Percentiles rank a stretch among this genome's conserved stretches.
These are phyloP conservation scores for Cercospora zeae-maydis DNA, from an alignment of 2,329 filamentous ascomycete genomes.

Conservation along the genomic window DNA sequence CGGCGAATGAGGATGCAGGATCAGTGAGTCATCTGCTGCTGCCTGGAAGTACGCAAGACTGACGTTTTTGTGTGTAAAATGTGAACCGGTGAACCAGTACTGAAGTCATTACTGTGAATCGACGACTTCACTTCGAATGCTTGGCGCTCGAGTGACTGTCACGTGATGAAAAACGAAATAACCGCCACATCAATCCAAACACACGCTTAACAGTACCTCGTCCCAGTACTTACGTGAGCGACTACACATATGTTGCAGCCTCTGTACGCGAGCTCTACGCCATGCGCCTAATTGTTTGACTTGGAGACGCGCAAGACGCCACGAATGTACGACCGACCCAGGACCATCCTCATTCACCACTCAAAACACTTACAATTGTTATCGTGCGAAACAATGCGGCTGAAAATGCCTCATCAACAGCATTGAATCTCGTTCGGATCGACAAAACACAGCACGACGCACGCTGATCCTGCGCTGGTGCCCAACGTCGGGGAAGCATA, in stretches of 20 bases:
- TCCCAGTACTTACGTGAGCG: not conserved
- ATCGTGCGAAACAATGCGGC: not conserved
- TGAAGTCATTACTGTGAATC: not conserved
- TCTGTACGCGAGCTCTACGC: not conserved
- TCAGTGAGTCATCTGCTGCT: not conserved
- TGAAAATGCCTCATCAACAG: not conserved
- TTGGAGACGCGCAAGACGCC: not conserved
- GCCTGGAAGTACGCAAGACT: not conserved
- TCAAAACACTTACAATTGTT: not conserved
- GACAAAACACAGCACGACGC: not conserved
- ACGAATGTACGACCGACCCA: constrained; percentile 2
- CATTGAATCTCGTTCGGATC: not conserved
- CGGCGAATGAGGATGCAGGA: not conserved
- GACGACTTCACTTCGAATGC: not conserved
- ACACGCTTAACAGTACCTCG: not conserved
- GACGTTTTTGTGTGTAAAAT: not conserved
- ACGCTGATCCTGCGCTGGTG: constrained; percentile 1
- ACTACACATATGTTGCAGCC: not conserved
- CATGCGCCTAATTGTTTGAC: not conserved
- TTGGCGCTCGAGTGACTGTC: not conserved
- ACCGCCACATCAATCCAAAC: not conserved
- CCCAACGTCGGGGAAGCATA: not conserved
- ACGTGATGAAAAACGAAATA: not conserved
- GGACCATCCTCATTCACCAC: not conserved
- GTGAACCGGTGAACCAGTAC: not conserved